Conservation (phyloP, 345 rosid genomes). For the Salix purpurea region DNA sequence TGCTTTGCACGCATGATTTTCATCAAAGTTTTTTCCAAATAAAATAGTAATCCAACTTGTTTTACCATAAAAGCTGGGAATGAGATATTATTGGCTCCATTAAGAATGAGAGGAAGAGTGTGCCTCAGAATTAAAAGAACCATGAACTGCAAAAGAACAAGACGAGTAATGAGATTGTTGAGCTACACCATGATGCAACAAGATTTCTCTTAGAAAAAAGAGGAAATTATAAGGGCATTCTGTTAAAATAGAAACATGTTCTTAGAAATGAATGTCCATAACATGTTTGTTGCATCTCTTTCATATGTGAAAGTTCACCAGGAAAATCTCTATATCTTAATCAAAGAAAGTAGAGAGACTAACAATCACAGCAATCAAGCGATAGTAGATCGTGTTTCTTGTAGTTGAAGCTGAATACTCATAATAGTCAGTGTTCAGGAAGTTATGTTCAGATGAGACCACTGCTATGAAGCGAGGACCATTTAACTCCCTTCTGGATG, state of each 20-base stretch:
- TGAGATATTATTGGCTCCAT: constrained; percentile 38
- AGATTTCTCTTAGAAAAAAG: too few relatives aligned
- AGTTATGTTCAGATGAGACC: constrained; percentile 58
- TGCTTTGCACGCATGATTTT: neutral
- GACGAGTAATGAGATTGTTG: neutral
- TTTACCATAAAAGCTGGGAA: constrained; percentile 56
- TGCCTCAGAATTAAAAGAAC: constrained; percentile 72
- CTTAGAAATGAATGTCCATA: too few relatives aligned
- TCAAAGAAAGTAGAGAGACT: constrained; percentile 8
- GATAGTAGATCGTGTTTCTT: constrained; percentile 55
- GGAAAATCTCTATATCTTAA: too few relatives aligned
- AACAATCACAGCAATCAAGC: constrained; percentile 60
- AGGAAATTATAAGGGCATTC: too few relatives aligned
- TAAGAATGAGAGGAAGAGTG: constrained; percentile 60
- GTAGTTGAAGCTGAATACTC: constrained; percentile 49
- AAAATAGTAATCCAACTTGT: neutral
- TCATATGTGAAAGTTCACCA: neutral
- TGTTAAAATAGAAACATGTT: too few relatives aligned
- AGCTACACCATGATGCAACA: too few relatives aligned
- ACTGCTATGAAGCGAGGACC: constrained; percentile 56
- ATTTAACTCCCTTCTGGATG: constrained; percentile 46
- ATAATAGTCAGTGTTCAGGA: constrained; percentile 37
- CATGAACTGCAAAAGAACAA: constrained; percentile 58
- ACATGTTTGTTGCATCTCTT: too few relatives aligned
- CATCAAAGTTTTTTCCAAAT: neutral